These are phyloP conservation scores for Infundibulicybe gibba DNA, from an alignment of 768 basidiomycete genomes.

Conservation along the genomic window DNA sequence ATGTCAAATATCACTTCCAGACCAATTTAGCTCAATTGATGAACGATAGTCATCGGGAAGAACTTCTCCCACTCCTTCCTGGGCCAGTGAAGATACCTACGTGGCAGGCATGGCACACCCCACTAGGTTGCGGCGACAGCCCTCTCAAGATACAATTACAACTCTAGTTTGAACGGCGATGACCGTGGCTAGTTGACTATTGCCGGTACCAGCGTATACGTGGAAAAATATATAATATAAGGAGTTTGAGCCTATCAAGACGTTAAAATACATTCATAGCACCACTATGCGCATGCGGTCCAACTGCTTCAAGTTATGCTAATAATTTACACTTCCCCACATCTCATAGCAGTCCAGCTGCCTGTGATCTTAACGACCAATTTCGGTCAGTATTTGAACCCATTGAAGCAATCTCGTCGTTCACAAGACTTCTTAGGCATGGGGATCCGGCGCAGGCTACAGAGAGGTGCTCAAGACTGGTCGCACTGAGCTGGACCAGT, in stretches of 20 bases:
- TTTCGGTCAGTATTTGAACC: slow-evolving; percentile 87
- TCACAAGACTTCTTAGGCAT: too few relatives aligned
- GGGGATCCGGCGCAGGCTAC: too few relatives aligned
- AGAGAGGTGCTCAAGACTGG: too few relatives aligned
- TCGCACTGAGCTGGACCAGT: too few relatives aligned
- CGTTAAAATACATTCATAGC: too few relatives aligned
- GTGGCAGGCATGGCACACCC: slow-evolving; percentile 22
- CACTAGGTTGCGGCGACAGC: slow-evolving; percentile 43
- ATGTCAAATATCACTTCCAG: slow-evolving; percentile 21
- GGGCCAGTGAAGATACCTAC: slow-evolving; percentile 39
- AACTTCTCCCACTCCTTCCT: slow-evolving; percentile 48
- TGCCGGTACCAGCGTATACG: slow-evolving; percentile 50
- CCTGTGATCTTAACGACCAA: slow-evolving; percentile 85
- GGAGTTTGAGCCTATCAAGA: too few relatives aligned
- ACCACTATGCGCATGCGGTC: too few relatives aligned
- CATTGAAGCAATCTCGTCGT: slow-evolving; percentile 91
- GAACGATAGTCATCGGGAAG: slow-evolving; percentile 35
- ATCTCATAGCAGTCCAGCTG: slow-evolving; percentile 34
- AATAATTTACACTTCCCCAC: slow-evolving; percentile 30
- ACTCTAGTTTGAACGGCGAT: slow-evolving; percentile 41
- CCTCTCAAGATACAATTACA: slow-evolving; percentile 56
- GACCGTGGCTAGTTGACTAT: slow-evolving; percentile 47
- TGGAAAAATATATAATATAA: too few relatives aligned
- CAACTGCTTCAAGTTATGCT: too few relatives aligned
- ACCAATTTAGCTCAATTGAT: slow-evolving; percentile 1